Percentiles rank a stretch among this genome's conserved stretches.
Evolutionary conservation across 2,329 filamentous ascomycete genomes (phyloP).

Genomic region (Clarireedia homoeocarpa): DNA sequence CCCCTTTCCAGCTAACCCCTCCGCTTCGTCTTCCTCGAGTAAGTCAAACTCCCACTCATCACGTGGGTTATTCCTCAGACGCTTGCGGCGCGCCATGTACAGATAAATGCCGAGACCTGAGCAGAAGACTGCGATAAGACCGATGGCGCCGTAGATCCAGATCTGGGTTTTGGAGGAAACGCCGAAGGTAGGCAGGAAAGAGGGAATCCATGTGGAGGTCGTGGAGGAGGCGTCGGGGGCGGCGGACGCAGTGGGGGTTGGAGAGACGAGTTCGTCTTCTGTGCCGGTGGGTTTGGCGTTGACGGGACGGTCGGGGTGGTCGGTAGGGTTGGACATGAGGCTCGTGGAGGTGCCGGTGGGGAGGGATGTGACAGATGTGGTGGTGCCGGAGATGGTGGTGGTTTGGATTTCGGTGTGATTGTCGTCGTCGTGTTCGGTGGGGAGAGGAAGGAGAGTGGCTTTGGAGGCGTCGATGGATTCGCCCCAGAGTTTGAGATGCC

Average conservation of each 20-base stretch:
- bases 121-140: conserved; percentile 82
- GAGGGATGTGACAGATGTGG: conserved; percentile 39
- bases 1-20: conserved; percentile 40
- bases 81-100: conserved; percentile 68
- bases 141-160: conserved; percentile 86
- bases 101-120: conserved; percentile 73
- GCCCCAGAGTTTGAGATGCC: conserved; percentile 91
- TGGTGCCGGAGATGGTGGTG: conserved; percentile 50
- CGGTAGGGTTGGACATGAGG: conserved; percentile 42
- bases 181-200: conserved; percentile 83
- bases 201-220: conserved; percentile 57
- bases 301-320: conserved; percentile 58
- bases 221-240: conserved; percentile 23
- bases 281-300: conserved; percentile 31
- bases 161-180: conserved; percentile 78
- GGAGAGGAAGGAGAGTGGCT: conserved; percentile 70
- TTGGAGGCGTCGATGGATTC: conserved; percentile 71
- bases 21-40: conserved; percentile 71
- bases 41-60: conserved; percentile 94
- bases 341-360: conserved; percentile 10
- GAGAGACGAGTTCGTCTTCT: conserved; percentile 12
- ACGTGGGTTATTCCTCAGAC: conserved; percentile 63
- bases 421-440: conserved; percentile 73
- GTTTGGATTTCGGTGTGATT: conserved; percentile 60
- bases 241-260: conserved; percentile 19